Evolutionary conservation across 129 eudicot species (phyloP).

Genomic region (Centaurea solstitialis): DNA sequence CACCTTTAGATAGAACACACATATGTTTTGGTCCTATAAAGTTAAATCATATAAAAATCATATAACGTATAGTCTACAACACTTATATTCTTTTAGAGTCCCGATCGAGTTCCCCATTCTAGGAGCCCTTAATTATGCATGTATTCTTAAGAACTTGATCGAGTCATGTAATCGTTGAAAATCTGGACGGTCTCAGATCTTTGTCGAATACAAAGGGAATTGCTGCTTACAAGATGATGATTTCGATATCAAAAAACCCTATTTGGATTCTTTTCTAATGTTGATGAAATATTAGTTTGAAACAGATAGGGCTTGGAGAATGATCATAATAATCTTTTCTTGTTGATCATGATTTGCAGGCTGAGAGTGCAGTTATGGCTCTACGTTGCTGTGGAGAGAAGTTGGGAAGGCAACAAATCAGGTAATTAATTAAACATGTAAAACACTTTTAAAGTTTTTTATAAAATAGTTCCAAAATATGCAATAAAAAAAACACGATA

Average conservation of each 20-base stretch:
- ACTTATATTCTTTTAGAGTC: too few species aligned
- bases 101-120: too few species aligned
- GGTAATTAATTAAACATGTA: conserved; percentile 43
- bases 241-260: background rate
- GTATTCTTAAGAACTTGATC: background rate
- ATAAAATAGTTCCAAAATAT: background rate
- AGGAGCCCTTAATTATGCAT: background rate
- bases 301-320: background rate
- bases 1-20: background rate
- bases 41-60: too few species aligned
- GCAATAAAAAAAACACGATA: background rate
- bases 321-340: background rate
- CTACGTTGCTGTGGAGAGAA: conserved; percentile 86
- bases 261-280: background rate
- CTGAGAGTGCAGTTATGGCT: conserved; percentile 92
- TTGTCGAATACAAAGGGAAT: background rate
- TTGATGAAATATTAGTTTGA: background rate
- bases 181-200: background rate
- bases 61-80: too few species aligned
- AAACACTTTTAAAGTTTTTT: background rate
- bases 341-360: conserved; percentile 38
- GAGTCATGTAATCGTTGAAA: background rate
- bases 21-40: background rate
- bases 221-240: background rate
- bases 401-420: conserved; percentile 81